Base-by-base conservation (phyloP, 2,329 filamentous ascomycete species). In the Pyricularia grisea region DNA sequence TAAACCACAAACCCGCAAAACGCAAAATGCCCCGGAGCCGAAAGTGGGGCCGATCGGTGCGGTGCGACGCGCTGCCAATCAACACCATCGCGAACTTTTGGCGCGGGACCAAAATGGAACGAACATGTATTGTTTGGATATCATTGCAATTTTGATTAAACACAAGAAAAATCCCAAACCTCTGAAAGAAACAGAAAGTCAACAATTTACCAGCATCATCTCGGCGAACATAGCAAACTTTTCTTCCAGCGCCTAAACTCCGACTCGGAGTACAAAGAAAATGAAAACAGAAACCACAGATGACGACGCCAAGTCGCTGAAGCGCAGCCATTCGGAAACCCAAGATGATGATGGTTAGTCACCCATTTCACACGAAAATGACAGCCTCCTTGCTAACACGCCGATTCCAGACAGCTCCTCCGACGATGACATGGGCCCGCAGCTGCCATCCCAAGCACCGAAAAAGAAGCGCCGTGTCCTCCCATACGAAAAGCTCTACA, bases 381-480 rank as follows among this genome's bases (percentile, higher is more conserved):
- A 25, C 17, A 65, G 63, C 27, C n/a, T 28, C 42, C 14, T 58
- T 31, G 31, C 70, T 72, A 30, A 71, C 55, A 28, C 25, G 23
- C 23, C 4, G 17, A 4, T 23, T 65, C 61, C 68, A 85, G 88
- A 87, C 68, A 88, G 86, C 74, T 96, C 92, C 50, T 94, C 92
- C 4, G 91, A 93, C 75, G 93, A 97, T 80, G 94, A 97, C 77
- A 95, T 97, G 82, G 95, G 95, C 63, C 95, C 95, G 31, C 91
- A 94, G 74, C 87, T 98, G 33, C 94, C 95, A 63, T 91, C 93
- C 1, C 93, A 94, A 83, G 88, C 89, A 2, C 91, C 89, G 69
- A 94, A 94, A 83, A 97, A 96, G 85, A 97, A 97, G 82, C 90
- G 92, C 72, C 88, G 94, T 74, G 92, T 92, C 74, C 88, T 99